phyloP scores from a whole-genome alignment of 2,329 filamentous ascomycete species.

The Colletotrichum sp. region DNA sequence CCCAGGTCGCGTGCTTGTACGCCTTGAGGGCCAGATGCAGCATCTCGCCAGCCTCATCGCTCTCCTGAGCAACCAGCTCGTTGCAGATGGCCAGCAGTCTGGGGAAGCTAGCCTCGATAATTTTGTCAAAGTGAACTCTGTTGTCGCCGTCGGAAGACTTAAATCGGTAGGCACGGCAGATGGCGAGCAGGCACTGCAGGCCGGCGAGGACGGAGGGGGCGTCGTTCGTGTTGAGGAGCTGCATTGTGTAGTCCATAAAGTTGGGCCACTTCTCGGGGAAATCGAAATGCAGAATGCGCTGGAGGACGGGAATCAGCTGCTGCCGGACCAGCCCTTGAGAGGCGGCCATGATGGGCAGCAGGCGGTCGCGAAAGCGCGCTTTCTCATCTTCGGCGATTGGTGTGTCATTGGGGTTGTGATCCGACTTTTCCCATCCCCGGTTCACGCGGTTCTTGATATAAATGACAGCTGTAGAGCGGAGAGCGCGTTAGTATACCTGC shows the following conservation, averaged over 20 bases:
- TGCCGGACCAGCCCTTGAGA: slow-evolving; percentile 83
- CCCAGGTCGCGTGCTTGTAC: slow-evolving; percentile 98
- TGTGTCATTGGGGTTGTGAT: slow-evolving; percentile 75
- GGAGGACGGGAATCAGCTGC: slow-evolving; percentile 91
- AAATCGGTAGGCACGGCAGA: slow-evolving; percentile 95
- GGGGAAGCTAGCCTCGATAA: slow-evolving; percentile 90
- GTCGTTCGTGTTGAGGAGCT: slow-evolving; percentile 86
- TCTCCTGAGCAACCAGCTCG: slow-evolving; percentile 87
- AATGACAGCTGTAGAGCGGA: slow-evolving; percentile 73
- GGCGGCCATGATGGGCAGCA: slow-evolving; percentile 86
- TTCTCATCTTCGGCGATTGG: slow-evolving; percentile 91
- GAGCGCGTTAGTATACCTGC: slow-evolving; percentile 6
- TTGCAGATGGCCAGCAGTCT: slow-evolving; percentile 86
- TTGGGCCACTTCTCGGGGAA: slow-evolving; percentile 94
- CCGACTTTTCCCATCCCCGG: slow-evolving; percentile 83
- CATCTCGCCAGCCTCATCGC: slow-evolving; percentile 95
- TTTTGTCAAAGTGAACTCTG: slow-evolving; percentile 88
- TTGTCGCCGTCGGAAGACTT: slow-evolving; percentile 79
- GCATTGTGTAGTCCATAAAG: slow-evolving; percentile 91
- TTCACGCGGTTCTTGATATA: slow-evolving; percentile 98
- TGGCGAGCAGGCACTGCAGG: slow-evolving; percentile 89
- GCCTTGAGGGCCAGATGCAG: slow-evolving; percentile 92
- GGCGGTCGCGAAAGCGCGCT: slow-evolving; percentile 80
- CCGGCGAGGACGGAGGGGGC: slow-evolving; percentile 89
- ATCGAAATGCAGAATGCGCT: slow-evolving; percentile 95